Evolutionary conservation across 495 filamentous ascomycete species (phyloP), one percentile per base, ranked within the genome.

Genomic region (Daldinia grandis): DNA sequence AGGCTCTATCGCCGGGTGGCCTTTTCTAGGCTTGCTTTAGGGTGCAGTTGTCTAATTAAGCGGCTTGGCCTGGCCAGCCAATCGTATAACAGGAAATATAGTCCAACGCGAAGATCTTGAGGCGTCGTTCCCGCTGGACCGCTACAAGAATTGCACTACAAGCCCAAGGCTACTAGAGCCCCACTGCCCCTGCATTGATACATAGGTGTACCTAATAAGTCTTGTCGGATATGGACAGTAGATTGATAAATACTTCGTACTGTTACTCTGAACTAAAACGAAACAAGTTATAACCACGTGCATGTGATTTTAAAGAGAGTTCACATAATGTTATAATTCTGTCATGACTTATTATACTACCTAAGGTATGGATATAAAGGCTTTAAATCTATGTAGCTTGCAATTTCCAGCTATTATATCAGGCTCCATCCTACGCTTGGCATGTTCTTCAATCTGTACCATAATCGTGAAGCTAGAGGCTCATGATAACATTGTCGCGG

Each of bases 121-220:
- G 55, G 53, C 24, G 24, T 47, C 12, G 21, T 42, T 63, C 59
- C 64, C 60, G 54, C 55, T 40, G n/a, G 35, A n/a, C 55, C 59
- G 44, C 49, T 53, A 54, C 40, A 47, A 66, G 37, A 67, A 49
- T 55, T 60, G 21, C 25, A 56, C 10, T 47, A 2, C 14, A 53
- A 47, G 37, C 56, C 44, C 30, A 63, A 40, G 58, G 53, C 63
- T 63, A 33, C 8, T 25, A 27, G 35, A 63, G 49, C 64, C 60
- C 69, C 69, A 72, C 69, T 31, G 12, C 69, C 69, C 69, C 69
- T 72, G 69, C 58, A 65, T 63, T 58, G 53, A 68, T n/a, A n/a
- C n/a, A n/a, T 67, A 49, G 55, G 17, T 19, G 30, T 15, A 7
- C 31, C 14, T 17, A 17, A 15, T 31, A 17, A 4, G n/a, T 57